A percentile compares a stretch with the other conserved stretches of the same genome.
These are phyloP conservation scores for Acidomyces sp. DNA, from an alignment of 495 filamentous ascomycete species.

Conservation along the genomic window DNA sequence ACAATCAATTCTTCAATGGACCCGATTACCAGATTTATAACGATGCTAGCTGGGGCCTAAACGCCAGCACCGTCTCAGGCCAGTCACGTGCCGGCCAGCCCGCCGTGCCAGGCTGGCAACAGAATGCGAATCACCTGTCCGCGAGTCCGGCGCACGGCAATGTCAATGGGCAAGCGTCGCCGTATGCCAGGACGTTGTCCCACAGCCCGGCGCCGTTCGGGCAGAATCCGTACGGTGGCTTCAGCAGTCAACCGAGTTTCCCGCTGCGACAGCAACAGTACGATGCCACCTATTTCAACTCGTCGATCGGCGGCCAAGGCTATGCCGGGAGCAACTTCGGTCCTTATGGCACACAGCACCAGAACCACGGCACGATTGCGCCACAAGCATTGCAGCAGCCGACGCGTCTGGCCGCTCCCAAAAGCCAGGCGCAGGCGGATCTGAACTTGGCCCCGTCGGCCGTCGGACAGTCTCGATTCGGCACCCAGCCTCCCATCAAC, in stretches of 20 bases:
- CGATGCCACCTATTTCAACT: constrained; percentile 5
- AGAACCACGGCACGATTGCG: constrained; percentile 22
- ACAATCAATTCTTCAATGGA: constrained; percentile 15
- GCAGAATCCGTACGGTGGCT: constrained; percentile 10
- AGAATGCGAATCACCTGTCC: constrained; percentile 15
- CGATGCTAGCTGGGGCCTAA: constrained; percentile 19
- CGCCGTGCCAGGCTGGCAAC: constrained; percentile 9
- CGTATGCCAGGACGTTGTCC: constrained; percentile 17
- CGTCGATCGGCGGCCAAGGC: constrained; percentile 1
- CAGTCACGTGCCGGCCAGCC: constrained; percentile 8
- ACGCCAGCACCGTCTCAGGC: constrained; percentile 10
- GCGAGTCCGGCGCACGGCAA: not conserved
- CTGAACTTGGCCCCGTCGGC: not conserved
- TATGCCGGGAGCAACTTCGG: constrained; percentile 12
- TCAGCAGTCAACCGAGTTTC: constrained; percentile 1
- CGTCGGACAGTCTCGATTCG: constrained; percentile 1
- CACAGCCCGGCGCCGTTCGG: constrained; percentile 22
- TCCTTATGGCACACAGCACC: constrained; percentile 4
- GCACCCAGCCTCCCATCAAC: not conserved
- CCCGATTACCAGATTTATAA: constrained; percentile 5
- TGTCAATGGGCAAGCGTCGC: not conserved
- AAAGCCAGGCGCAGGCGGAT: constrained; percentile 1
- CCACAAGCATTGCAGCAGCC: constrained; percentile 26
- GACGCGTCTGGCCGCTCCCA: constrained; percentile 4
- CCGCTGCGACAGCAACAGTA: constrained; percentile 15